A percentile compares a stretch with the other conserved stretches of the same genome.
phyloP scores from a whole-genome alignment of 768 basidiomycete genomes.

The Filobasidium wieringae region DNA sequence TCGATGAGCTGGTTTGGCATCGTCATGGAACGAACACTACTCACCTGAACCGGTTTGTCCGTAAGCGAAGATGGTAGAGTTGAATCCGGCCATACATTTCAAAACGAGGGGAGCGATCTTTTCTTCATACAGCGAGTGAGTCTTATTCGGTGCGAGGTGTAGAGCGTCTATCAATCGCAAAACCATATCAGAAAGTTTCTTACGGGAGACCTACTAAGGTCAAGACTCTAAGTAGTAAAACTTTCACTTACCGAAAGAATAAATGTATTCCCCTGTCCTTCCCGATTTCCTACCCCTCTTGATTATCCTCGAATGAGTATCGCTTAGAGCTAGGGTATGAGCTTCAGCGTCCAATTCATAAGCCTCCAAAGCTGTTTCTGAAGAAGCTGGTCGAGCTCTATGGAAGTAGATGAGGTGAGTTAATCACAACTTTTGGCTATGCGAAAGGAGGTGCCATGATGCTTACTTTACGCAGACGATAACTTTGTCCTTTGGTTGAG shows the following conservation, averaged over 20 bases:
- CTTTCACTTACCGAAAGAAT: slow-evolving; percentile 29
- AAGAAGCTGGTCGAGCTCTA: slow-evolving; percentile 6
- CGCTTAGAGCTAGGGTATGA: slow-evolving; percentile 24
- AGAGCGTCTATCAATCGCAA: slow-evolving; percentile 22
- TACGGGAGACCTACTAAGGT: not conserved
- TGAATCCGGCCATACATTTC: slow-evolving; percentile 38
- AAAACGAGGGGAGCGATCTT: slow-evolving; percentile 33
- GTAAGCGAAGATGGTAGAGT: slow-evolving; percentile 38
- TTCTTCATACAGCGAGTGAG: slow-evolving; percentile 26
- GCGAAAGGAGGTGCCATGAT: not conserved
- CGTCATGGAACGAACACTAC: not conserved
- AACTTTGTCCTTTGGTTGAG: slow-evolving; percentile 9
- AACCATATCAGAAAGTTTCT: not conserved
- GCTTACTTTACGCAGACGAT: slow-evolving; percentile 10
- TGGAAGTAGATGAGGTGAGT: not conserved
- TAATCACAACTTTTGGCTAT: not conserved
- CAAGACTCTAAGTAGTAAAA: not conserved
- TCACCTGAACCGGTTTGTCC: slow-evolving; percentile 33
- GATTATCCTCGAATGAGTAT: slow-evolving; percentile 33
- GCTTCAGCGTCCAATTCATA: slow-evolving; percentile 24
- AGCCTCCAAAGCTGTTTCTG: slow-evolving; percentile 12
- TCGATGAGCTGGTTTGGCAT: not conserved
- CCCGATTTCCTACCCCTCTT: slow-evolving; percentile 35
- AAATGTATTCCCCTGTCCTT: slow-evolving; percentile 32
- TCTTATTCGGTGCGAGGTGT: slow-evolving; percentile 26